Percentiles rank a stretch among this genome's conserved stretches.
These are phyloP conservation scores for Clarireedia monteithiana DNA, from an alignment of 2,329 filamentous ascomycete genomes.

Conservation along the genomic window DNA sequence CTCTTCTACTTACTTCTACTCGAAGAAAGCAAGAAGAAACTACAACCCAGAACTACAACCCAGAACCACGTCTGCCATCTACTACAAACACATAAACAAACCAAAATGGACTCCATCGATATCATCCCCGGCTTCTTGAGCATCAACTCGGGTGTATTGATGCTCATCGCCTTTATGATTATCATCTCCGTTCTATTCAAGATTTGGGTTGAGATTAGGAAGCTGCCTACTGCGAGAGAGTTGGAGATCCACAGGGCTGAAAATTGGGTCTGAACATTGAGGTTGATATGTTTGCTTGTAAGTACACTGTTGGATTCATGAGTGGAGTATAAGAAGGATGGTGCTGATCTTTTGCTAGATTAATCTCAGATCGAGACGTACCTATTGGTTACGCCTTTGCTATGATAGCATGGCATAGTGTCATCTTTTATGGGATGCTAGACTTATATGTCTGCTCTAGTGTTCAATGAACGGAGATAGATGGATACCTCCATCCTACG, in stretches of 20 bases:
- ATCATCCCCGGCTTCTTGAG: constrained; percentile 4
- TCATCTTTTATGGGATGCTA: too few relatives aligned
- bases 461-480: too few relatives aligned
- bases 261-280: neutral
- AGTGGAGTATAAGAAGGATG: too few relatives aligned
- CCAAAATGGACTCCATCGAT: constrained; percentile 6
- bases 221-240: neutral
- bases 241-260: neutral
- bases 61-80: neutral
- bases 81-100: neutral
- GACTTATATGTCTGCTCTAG: too few relatives aligned
- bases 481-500: too few relatives aligned
- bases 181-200: neutral
- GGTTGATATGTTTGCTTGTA: neutral
- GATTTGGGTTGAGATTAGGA: constrained; percentile 3
- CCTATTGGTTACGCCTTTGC: too few relatives aligned
- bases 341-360: too few relatives aligned
- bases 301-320: too few relatives aligned
- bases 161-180: constrained; percentile 2
- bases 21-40: neutral
- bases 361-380: too few relatives aligned
- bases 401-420: too few relatives aligned
- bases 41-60: neutral
- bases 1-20: neutral
- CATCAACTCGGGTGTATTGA: neutral